Evolutionary conservation across 1,139 yeast species (phyloP).

Genomic region (Zygotorulaspora mrakii): DNA sequence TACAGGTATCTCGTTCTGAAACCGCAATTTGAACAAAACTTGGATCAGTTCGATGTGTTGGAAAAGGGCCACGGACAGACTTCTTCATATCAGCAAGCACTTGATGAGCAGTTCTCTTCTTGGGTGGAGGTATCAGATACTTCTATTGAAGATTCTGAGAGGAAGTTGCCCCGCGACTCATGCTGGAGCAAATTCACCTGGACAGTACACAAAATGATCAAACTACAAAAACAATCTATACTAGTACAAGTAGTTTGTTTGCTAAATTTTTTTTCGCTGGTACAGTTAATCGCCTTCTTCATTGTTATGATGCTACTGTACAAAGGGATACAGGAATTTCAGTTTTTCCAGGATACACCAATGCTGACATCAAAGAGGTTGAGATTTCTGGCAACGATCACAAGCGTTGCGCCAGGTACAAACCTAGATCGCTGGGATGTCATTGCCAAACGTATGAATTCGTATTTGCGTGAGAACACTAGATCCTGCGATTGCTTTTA

Average conservation of each 20-base stretch:
- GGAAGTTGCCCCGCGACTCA: neutral
- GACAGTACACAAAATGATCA: neutral
- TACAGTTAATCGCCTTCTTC: neutral
- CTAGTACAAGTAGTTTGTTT: no score
- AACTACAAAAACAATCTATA: neutral
- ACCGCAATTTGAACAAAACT: neutral
- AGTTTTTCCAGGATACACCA: neutral
- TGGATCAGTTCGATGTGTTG: neutral
- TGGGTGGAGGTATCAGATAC: neutral
- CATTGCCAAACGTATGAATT: slow-evolving; percentile 3
- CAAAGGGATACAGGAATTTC: neutral
- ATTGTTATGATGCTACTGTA: neutral
- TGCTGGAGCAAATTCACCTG: neutral
- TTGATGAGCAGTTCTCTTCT: neutral
- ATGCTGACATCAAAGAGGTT: neutral
- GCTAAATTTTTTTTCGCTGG: no score
- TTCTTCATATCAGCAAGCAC: neutral
- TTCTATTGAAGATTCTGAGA: neutral
- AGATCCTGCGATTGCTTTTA: slow-evolving; percentile 1
- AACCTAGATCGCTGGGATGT: slow-evolving; percentile 7
- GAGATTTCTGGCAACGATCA: slow-evolving; percentile 4
- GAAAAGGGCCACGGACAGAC: neutral
- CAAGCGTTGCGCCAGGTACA: neutral
- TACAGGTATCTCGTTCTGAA: neutral
- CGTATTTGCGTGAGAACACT: neutral